phyloP scores from a whole-genome alignment of 1,139 yeast genomes.

The Saccharomyces hybrid region DNA sequence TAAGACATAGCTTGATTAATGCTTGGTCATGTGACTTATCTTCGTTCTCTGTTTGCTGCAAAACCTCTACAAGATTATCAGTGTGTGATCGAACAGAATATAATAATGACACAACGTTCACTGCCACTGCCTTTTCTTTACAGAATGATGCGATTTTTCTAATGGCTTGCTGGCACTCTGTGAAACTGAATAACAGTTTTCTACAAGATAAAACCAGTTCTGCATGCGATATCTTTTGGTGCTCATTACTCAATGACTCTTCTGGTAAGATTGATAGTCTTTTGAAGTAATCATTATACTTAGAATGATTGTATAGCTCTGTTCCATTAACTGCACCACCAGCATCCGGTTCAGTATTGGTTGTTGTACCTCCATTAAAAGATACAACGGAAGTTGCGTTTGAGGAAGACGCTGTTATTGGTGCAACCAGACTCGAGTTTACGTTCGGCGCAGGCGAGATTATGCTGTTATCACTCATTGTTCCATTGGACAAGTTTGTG shows the following conservation, averaged over 20 bases:
- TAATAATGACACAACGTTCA: slow-evolving; percentile 49
- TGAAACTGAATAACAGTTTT: slow-evolving; percentile 51
- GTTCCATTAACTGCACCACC: slow-evolving; percentile 2
- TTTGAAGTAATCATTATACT: slow-evolving; percentile 62
- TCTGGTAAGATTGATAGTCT: slow-evolving; percentile 65
- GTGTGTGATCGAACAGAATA: slow-evolving; percentile 52
- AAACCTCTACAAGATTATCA: slow-evolving; percentile 50
- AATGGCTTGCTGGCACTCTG: slow-evolving; percentile 64
- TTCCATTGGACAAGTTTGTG: slow-evolving; percentile 20
- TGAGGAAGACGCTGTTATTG: background rate
- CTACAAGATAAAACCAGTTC: slow-evolving; percentile 46
- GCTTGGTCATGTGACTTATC: slow-evolving; percentile 32
- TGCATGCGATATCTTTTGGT: slow-evolving; percentile 25
- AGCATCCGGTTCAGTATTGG: background rate
- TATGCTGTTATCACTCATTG: background rate
- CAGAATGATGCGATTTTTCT: slow-evolving; percentile 62
- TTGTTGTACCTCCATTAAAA: background rate
- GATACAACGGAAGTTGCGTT: slow-evolving; percentile 3
- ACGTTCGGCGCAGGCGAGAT: background rate
- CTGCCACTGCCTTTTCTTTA: slow-evolving; percentile 52
- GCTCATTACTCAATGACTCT: slow-evolving; percentile 23
- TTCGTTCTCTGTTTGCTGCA: slow-evolving; percentile 50
- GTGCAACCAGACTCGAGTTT: background rate
- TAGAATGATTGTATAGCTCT: slow-evolving; percentile 30
- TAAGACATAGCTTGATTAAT: slow-evolving; percentile 31